Conservation (phyloP, 192 early-diverging fungal species). For the Blastocladiella britannica region DNA sequence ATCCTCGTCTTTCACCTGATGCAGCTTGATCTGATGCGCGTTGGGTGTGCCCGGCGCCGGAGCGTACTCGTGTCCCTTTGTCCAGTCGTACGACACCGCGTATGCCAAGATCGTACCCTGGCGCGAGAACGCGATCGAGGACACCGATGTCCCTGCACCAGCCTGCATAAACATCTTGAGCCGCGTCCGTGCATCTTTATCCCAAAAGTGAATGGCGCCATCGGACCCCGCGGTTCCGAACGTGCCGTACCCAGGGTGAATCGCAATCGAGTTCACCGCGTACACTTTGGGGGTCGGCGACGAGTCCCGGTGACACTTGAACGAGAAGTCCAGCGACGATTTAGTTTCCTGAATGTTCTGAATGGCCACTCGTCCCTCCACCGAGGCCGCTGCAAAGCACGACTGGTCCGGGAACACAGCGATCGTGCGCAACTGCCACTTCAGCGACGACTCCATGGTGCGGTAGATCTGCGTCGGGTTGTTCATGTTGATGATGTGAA, state of each 20-base stretch:
- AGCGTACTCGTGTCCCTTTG: constrained; percentile 55
- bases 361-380: constrained; percentile 85
- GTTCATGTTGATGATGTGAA: constrained; percentile 61
- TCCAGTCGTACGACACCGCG: constrained; percentile 70
- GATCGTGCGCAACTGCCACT: constrained; percentile 66
- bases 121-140: constrained; percentile 49
- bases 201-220: constrained; percentile 79
- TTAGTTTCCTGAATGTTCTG: constrained; percentile 79
- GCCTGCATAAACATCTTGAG: constrained; percentile 47
- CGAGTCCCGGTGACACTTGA: constrained; percentile 78
- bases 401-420: constrained; percentile 55
- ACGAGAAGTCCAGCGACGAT: constrained; percentile 73
- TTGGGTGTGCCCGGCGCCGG: constrained; percentile 32
- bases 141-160: constrained; percentile 35
- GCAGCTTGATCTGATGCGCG: constrained; percentile 63
- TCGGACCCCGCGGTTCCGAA: constrained; percentile 74
- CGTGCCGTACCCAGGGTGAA: constrained; percentile 70
- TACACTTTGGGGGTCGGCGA: constrained; percentile 33
- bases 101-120: constrained; percentile 80
- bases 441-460: constrained; percentile 36
- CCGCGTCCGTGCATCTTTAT: constrained; percentile 73
- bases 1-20: constrained; percentile 54
- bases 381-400: constrained; percentile 76
- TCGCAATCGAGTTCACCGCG: constrained; percentile 28
- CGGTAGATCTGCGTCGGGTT: constrained; percentile 60